phyloP scores from a whole-genome alignment of 306 rosid genomes.

The Comarum palustre region DNA sequence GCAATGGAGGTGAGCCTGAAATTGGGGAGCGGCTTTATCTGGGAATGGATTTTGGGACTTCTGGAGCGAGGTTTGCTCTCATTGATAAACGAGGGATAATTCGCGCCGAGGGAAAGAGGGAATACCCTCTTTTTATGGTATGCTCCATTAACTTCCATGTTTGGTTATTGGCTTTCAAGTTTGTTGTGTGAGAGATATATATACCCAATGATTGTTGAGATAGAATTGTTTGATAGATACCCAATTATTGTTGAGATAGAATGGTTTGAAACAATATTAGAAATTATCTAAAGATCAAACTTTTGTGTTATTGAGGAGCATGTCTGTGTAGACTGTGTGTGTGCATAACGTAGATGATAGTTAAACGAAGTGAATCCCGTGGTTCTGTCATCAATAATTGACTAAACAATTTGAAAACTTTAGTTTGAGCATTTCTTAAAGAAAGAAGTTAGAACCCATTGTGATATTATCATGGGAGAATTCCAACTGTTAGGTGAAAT shows the following conservation, averaged over 20 bases:
- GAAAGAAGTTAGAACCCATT: background rate
- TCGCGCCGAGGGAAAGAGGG: slow-evolving; percentile 71
- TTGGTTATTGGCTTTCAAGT: background rate
- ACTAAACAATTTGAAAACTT: background rate
- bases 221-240: background rate
- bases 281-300: too few relatives aligned
- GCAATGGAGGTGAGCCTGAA: slow-evolving; percentile 18
- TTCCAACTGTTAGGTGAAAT: background rate
- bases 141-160: background rate
- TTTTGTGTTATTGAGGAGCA: background rate
- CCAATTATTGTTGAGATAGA: background rate
- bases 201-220: background rate
- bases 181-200: background rate
- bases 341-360: background rate
- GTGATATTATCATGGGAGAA: background rate
- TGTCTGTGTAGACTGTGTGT: background rate
- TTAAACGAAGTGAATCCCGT: background rate
- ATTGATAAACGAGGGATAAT: slow-evolving; percentile 56
- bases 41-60: slow-evolving; percentile 89
- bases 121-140: slow-evolving; percentile 64
- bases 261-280: background rate
- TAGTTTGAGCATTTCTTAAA: background rate
- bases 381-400: background rate
- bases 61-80: slow-evolving; percentile 80
- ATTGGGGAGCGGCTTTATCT: slow-evolving; percentile 57